Conservation (phyloP, 2,329 filamentous ascomycete species). For the Neurospora sp. region DNA sequence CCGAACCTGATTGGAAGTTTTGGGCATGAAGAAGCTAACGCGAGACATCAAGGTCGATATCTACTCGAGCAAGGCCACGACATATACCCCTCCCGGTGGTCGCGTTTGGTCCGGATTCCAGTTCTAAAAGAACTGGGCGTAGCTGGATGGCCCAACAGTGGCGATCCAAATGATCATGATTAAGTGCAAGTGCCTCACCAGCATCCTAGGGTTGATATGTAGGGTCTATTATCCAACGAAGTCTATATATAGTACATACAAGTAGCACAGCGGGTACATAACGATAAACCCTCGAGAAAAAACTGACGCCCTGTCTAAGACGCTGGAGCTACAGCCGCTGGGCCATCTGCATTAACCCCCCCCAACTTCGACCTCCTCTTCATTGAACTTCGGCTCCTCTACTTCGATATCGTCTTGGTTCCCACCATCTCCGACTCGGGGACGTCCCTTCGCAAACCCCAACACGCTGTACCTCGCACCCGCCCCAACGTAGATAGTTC, state of each 20-base stretch:
- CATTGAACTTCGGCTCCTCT: not conserved
- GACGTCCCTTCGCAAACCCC: conserved; percentile 17
- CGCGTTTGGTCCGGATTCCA: conserved; percentile 36
- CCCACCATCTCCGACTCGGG: not conserved
- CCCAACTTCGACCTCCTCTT: not conserved
- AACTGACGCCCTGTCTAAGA: not conserved
- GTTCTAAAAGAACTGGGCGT: not conserved
- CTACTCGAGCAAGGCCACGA: conserved; percentile 32
- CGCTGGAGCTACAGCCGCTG: not conserved
- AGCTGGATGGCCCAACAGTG: not conserved
- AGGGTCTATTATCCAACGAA: not conserved
- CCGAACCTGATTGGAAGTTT: not conserved
- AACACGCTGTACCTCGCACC: conserved; percentile 73
- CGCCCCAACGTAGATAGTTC: conserved; percentile 65
- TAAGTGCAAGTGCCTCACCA: not conserved
- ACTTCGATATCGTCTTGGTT: not conserved
- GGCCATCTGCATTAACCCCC: not conserved
- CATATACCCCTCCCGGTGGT: conserved; percentile 38
- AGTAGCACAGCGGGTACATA: not conserved
- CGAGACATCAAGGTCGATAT: conserved; percentile 31
- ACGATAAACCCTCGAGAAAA: not conserved
- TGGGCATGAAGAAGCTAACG: not conserved
- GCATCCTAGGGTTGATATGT: not conserved
- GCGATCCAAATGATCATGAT: not conserved
- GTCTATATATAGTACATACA: not conserved